Percentiles rank a stretch among this genome's conserved stretches.
Conservation (phyloP, 768 basidiomycete genomes). For the Gloeopeniophorella convolvens region DNA sequence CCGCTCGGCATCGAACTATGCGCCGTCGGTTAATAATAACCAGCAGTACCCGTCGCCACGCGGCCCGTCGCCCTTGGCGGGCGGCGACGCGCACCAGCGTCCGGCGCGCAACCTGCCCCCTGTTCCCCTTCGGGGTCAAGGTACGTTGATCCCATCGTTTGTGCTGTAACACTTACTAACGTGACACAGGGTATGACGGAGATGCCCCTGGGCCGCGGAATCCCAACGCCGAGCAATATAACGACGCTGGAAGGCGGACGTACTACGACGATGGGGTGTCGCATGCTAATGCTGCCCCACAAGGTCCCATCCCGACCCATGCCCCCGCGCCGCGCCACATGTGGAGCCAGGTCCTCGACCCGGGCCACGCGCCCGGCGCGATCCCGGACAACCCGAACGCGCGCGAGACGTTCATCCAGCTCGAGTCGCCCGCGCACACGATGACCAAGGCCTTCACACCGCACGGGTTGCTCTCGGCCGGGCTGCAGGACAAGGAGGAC, state of each 20-base stretch:
- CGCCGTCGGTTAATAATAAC: constrained; percentile 11
- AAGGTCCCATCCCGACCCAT: constrained; percentile 13
- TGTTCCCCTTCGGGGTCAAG: constrained; percentile 18
- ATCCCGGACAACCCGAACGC: constrained; percentile 29
- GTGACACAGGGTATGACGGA: constrained; percentile 32
- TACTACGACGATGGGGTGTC: constrained; percentile 44
- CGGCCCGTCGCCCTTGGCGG: constrained; percentile 15
- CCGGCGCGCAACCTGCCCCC: constrained; percentile 22
- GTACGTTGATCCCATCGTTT: constrained; percentile 1
- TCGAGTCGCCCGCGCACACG: constrained; percentile 60
- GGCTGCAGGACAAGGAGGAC: constrained; percentile 92
- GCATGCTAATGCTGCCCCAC: neutral
- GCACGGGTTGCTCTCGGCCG: constrained; percentile 90
- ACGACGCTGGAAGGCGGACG: constrained; percentile 45
- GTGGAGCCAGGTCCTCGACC: constrained; percentile 88
- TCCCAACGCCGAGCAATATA: constrained; percentile 46
- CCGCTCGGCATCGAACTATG: constrained; percentile 17
- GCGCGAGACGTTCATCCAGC: constrained; percentile 62
- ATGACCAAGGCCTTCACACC: constrained; percentile 95
- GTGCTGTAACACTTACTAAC: neutral
- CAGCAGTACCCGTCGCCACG: constrained; percentile 11
- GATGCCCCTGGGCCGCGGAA: constrained; percentile 39
- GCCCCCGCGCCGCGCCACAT: constrained; percentile 44
- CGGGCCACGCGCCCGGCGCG: constrained; percentile 44
- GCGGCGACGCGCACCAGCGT: neutral